Evolutionary conservation across 306 rosid species (phyloP).

Genomic region (Fragaria vesca): DNA sequence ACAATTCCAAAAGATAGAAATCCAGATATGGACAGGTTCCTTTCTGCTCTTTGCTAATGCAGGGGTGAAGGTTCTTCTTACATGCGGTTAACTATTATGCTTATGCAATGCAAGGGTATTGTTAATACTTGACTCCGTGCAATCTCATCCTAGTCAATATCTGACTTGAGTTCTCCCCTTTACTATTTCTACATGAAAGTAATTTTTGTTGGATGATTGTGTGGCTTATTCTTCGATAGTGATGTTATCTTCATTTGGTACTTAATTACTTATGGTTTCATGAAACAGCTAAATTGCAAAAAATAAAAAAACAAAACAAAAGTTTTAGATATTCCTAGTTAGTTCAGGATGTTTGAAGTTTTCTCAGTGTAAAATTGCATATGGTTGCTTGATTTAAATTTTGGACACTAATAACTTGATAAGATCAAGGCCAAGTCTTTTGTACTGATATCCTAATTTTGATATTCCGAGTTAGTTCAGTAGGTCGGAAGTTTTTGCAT

Average conservation of each 20-base stretch:
- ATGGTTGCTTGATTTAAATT: not conserved
- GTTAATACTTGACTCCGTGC: not conserved
- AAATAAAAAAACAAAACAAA: not conserved
- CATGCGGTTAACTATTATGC: not conserved
- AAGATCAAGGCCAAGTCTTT: not conserved
- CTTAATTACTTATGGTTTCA: no score
- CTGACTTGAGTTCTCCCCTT: not conserved
- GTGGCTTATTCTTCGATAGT: not conserved
- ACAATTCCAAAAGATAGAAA: not conserved
- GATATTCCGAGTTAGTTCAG: no score
- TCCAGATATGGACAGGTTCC: not conserved
- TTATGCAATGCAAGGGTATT: not conserved
- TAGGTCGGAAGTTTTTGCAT: no score
- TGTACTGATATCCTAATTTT: not conserved
- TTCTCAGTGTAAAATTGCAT: not conserved
- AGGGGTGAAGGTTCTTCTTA: not conserved
- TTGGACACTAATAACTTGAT: not conserved
- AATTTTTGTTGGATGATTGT: not conserved
- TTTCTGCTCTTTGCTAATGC: not conserved
- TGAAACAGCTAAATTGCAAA: not conserved
- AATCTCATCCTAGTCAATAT: slow-evolving; percentile 3
- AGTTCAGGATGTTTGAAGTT: not conserved
- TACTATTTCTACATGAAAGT: not conserved
- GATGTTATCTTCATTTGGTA: not conserved
- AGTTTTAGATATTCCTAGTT: not conserved